A percentile compares a stretch with the other conserved stretches of the same genome.
These are phyloP conservation scores for Brassica carinata DNA, from an alignment of 345 rosid species.

Conservation along the genomic window DNA sequence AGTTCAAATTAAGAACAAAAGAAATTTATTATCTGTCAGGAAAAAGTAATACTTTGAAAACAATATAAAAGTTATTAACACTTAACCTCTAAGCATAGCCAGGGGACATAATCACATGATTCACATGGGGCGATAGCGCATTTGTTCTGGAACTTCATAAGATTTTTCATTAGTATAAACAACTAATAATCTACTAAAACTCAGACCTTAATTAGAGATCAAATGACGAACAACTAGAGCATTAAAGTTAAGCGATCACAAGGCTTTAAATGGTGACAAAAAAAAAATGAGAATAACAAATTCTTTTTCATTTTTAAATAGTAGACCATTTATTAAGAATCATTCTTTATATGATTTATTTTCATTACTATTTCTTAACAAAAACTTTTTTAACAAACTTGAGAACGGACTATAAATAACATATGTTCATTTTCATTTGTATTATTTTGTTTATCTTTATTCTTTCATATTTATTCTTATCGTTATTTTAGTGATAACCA, in stretches of 20 bases:
- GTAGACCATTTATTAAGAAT: neutral
- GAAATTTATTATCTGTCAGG: neutral
- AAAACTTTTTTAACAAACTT: no score
- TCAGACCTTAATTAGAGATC: conserved; percentile 1
- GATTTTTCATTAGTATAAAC: neutral
- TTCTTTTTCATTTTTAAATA: no score
- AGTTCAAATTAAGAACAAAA: conserved; percentile 2
- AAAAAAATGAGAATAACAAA: no score
- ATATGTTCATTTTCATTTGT: no score
- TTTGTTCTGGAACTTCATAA: conserved; percentile 34
- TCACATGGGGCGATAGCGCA: conserved; percentile 31
- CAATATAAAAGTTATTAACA: conserved; percentile 20
- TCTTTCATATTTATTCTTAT: neutral
- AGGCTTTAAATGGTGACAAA: no score
- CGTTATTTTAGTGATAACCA: neutral
- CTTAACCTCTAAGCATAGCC: conserved; percentile 37
- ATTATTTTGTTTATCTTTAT: no score
- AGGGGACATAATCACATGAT: conserved; percentile 43
- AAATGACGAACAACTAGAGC: conserved; percentile 19
- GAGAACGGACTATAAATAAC: no score
- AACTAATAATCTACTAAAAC: neutral
- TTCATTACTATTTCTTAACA: neutral
- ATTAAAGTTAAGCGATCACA: conserved; percentile 7
- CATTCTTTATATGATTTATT: no score
- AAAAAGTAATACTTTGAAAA: neutral